These are phyloP conservation scores for Auriscalpium microsporum DNA, from an alignment of 768 basidiomycete species.

Conservation along the genomic window DNA sequence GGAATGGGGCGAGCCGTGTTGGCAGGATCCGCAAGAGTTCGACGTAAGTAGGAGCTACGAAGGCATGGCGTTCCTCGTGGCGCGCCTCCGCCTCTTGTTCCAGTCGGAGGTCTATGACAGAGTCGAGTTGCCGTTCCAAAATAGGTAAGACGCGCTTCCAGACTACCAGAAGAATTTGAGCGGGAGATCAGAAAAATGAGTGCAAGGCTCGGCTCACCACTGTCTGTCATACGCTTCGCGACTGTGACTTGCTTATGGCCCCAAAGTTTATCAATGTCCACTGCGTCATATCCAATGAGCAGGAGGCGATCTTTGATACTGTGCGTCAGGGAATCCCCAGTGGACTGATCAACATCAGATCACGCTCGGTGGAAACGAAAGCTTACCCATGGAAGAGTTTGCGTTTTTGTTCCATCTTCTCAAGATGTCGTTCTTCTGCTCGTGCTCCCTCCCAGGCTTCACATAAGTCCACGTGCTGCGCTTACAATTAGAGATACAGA, in stretches of 20 bases:
- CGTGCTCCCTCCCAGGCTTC: slow-evolving; percentile 3
- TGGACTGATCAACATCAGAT: neutral
- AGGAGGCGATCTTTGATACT: slow-evolving; percentile 5
- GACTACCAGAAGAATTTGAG: neutral
- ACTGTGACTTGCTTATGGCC: slow-evolving; percentile 4
- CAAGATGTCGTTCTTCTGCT: neutral
- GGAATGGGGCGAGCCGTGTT: neutral
- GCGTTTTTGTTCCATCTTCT: slow-evolving; percentile 2
- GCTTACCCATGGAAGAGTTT: neutral
- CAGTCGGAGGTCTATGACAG: neutral
- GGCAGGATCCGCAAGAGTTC: neutral
- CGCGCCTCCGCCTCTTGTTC: neutral
- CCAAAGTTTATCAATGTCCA: slow-evolving; percentile 1
- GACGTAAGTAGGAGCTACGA: neutral
- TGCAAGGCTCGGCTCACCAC: neutral
- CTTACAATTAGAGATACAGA: neutral
- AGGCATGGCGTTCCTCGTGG: neutral
- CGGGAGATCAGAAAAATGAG: neutral
- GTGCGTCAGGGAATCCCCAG: neutral
- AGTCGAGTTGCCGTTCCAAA: neutral
- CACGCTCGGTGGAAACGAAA: neutral
- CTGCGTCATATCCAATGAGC: neutral
- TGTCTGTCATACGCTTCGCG: slow-evolving; percentile 7
- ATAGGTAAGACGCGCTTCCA: neutral
- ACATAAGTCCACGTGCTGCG: slow-evolving; percentile 4